Percentiles rank a stretch among this genome's conserved stretches.
phyloP scores from a whole-genome alignment of 139 green algal species.

The Chlamydomonas schloesseri region DNA sequence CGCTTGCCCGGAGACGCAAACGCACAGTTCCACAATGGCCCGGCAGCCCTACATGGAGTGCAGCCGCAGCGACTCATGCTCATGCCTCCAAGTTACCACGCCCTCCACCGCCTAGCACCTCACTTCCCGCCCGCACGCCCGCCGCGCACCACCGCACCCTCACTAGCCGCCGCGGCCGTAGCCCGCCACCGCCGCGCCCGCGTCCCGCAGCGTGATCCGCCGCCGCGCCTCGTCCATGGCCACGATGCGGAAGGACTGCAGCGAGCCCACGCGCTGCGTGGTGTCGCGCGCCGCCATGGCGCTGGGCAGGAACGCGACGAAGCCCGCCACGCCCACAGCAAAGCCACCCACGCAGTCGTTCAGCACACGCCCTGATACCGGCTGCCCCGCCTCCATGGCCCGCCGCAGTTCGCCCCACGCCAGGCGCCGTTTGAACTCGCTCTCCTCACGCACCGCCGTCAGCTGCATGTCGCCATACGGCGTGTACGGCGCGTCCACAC shows the following conservation, averaged over 20 bases:
- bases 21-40: no score
- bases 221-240: constrained; percentile 16
- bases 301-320: constrained; percentile 51
- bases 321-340: constrained; percentile 57
- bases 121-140: no score
- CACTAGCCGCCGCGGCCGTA: not conserved
- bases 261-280: not conserved
- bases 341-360: constrained; percentile 55
- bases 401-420: constrained; percentile 49
- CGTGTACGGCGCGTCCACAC: constrained; percentile 40
- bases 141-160: no score
- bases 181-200: not conserved
- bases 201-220: constrained; percentile 17
- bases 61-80: no score
- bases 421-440: not conserved
- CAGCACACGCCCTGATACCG: constrained; percentile 51
- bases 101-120: no score
- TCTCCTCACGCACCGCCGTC: not conserved
- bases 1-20: no score
- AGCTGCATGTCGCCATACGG: constrained; percentile 64
- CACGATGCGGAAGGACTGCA: constrained; percentile 13
- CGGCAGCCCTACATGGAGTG: no score
- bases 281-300: not conserved
- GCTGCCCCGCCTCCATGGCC: constrained; percentile 13
- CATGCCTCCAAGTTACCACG: no score